A percentile compares a stretch with the other conserved stretches of the same genome.
These are phyloP conservation scores for Diplocarpon rosae DNA, from an alignment of 2,329 filamentous ascomycete genomes.

Conservation along the genomic window DNA sequence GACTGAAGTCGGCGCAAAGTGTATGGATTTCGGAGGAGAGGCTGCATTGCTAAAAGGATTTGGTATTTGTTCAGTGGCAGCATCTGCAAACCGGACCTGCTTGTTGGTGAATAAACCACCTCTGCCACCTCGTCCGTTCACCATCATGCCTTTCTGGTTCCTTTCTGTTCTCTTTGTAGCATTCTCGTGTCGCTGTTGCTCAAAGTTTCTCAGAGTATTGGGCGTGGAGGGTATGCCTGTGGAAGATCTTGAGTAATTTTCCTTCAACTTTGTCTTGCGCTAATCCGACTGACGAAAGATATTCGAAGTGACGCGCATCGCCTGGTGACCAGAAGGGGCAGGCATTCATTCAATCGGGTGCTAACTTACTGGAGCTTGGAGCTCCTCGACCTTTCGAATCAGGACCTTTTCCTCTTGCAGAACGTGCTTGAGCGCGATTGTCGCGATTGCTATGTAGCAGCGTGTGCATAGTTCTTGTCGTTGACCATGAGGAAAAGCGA, in stretches of 20 bases:
- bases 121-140: slow-evolving; percentile 16
- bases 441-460: slow-evolving; percentile 19
- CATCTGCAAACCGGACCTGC: slow-evolving; percentile 20
- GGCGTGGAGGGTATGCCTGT: slow-evolving; percentile 11
- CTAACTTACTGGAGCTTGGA: slow-evolving; percentile 25
- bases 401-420: slow-evolving; percentile 25
- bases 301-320: slow-evolving; percentile 13
- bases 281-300: slow-evolving; percentile 7
- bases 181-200: slow-evolving; percentile 26
- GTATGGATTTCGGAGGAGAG: slow-evolving; percentile 5
- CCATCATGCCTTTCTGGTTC: slow-evolving; percentile 14
- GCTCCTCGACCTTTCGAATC: slow-evolving; percentile 26
- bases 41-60: slow-evolving; percentile 6
- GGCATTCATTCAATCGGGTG: slow-evolving; percentile 2
- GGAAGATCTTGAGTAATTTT: slow-evolving; percentile 13
- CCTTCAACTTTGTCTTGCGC: slow-evolving; percentile 5
- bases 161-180: slow-evolving; percentile 24
- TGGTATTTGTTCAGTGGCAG: slow-evolving; percentile 6
- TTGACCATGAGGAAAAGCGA: slow-evolving; percentile 22
- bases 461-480: slow-evolving; percentile 23
- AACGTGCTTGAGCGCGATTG: slow-evolving; percentile 21
- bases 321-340: slow-evolving; percentile 6
- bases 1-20: slow-evolving; percentile 9
- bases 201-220: slow-evolving; percentile 19
- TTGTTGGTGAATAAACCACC: slow-evolving; percentile 16